Evolutionary conservation across 2,329 filamentous ascomycete genomes (phyloP).

Genomic region (Penicillium sp.): DNA sequence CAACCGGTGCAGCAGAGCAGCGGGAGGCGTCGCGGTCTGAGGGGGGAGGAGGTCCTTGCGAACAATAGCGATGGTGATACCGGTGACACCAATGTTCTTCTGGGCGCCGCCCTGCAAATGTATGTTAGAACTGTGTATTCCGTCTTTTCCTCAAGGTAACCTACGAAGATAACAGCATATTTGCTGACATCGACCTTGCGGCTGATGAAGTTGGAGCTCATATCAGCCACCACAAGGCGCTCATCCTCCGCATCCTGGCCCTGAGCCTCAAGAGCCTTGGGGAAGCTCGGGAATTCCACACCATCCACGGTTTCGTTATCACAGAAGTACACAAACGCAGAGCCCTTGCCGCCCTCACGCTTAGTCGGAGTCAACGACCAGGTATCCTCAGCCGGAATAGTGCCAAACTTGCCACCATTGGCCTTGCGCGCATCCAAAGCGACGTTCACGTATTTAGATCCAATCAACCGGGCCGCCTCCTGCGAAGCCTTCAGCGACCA

Average conservation of each 20-base stretch:
- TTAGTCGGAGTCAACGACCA: conserved; percentile 72
- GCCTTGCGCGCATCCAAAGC: conserved; percentile 66
- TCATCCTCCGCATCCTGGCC: conserved; percentile 62
- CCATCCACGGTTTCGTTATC: conserved; percentile 82
- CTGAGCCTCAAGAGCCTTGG: conserved; percentile 63
- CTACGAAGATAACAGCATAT: conserved; percentile 82
- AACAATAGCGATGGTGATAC: conserved; percentile 83
- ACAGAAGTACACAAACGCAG: conserved; percentile 82
- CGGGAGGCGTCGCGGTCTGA: conserved; percentile 64
- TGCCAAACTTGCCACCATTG: conserved; percentile 82
- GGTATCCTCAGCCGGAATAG: conserved; percentile 73
- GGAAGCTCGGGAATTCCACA: conserved; percentile 81
- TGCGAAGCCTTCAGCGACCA: conserved; percentile 90
- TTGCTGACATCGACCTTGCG: conserved; percentile 75
- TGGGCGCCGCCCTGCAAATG: conserved; percentile 69
- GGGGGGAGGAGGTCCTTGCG: conserved; percentile 79
- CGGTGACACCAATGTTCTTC: conserved; percentile 88
- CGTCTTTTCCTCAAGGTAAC: conserved; percentile 17
- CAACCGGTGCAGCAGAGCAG: conserved; percentile 71
- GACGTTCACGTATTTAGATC: conserved; percentile 75
- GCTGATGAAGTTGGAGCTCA: conserved; percentile 92
- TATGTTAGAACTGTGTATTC: conserved; percentile 17
- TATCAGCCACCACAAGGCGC: conserved; percentile 83
- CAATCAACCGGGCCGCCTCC: conserved; percentile 78
- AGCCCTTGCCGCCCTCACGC: conserved; percentile 55